phyloP scores from a whole-genome alignment of 1,139 yeast species.

The Yamadazyma dendronema region DNA sequence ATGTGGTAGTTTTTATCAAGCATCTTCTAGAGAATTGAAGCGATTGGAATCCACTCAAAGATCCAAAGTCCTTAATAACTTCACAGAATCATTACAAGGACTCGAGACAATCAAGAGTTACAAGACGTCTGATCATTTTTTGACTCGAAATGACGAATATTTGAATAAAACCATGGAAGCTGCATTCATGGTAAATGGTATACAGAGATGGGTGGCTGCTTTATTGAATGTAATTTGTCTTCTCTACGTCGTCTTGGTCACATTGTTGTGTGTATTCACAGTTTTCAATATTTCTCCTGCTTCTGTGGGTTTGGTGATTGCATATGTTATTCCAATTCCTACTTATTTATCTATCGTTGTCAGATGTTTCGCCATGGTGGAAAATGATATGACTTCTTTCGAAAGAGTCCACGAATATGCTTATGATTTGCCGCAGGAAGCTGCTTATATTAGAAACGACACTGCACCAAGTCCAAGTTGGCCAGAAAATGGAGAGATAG shows the following conservation, averaged over 20 bases:
- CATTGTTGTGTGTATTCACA: conserved; percentile 61
- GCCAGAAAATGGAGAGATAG: conserved; percentile 50
- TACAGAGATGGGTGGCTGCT: conserved; percentile 77
- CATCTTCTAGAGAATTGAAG: conserved; percentile 35
- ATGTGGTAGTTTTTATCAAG: conserved; percentile 55
- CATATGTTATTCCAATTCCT: conserved; percentile 54
- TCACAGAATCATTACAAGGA: conserved; percentile 73
- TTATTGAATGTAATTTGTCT: conserved; percentile 58
- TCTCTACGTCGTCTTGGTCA: conserved; percentile 42
- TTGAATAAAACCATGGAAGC: conserved; percentile 71
- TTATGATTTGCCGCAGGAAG: conserved; percentile 38
- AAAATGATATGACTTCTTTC: conserved; percentile 80
- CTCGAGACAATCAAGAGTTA: conserved; percentile 68
- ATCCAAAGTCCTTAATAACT: conserved; percentile 50
- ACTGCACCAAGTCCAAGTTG: conserved; percentile 47
- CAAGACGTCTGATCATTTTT: too few relatives aligned
- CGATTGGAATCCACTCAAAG: conserved; percentile 41
- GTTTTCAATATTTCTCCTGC: conserved; percentile 64
- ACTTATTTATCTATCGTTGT: conserved; percentile 47
- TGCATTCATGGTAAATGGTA: conserved; percentile 60
- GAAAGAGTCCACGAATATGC: conserved; percentile 78
- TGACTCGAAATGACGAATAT: conserved; percentile 43
- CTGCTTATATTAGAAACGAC: conserved; percentile 42
- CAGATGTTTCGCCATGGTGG: conserved; percentile 63
- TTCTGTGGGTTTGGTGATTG: conserved; percentile 67